Evolutionary conservation across 2,329 filamentous ascomycete species (phyloP), one percentile per base, ranked within the genome.

Genomic region (Hypoxylon sp.): DNA sequence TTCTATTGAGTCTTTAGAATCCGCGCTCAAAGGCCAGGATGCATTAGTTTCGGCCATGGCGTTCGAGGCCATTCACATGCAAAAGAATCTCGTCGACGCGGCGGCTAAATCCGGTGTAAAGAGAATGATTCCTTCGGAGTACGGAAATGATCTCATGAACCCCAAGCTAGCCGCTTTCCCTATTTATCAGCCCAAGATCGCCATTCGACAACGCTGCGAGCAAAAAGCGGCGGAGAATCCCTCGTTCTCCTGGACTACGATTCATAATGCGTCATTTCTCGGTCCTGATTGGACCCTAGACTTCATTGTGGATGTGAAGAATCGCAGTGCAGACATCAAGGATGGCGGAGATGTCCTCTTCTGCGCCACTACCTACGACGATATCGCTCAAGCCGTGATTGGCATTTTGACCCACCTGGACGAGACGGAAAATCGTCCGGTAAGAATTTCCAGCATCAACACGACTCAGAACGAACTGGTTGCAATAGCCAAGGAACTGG

Each of bases 91-190:
- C 63, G 83, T 87, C 52, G 83, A 87, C 52, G 86, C 85, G 0
- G 82, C 85, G 44, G 81, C 85, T 42, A 80, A 81, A 9, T 86
- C 85, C 3, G 84, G 85, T 14, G 84, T 88, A 2, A 81, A 84
- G 71, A 80, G 84, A 17, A 86, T 87, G 77, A 79, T 88, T 39
- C 85, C 86, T 6, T 83, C 82, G 11, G 86, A 88, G 68, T 88
- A 83, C 37, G 73, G 72, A n/a, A 79, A 77, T 13, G 76, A 79
- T 77, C 75, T 77, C 13, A 50, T 73, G 46, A 70, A 74, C n/a
- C 67, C 70, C 4, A 72, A 71, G 35, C 65, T 71, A n/a, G 68
- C 68, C 19, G 68, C 65, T n/a, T 70, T 72, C 33, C 70, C 70
- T 51, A 71, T 72, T 26, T 72, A 71, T 55, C 63, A 72, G 31